Evolutionary conservation across 306 rosid genomes (phyloP).

Genomic region (Pachyrhizus erosus): DNA sequence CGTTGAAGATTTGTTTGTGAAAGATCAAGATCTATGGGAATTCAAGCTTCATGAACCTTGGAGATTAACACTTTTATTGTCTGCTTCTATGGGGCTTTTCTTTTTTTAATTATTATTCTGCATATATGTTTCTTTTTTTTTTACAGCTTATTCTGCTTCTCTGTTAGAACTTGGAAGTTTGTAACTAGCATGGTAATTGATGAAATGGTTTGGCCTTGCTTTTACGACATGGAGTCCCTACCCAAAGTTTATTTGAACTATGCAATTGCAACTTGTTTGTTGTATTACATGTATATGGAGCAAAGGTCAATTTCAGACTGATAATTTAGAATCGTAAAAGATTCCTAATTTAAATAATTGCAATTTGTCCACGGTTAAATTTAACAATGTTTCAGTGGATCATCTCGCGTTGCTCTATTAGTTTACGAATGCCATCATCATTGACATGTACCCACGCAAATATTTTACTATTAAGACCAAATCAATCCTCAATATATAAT

Average conservation of each 20-base stretch:
- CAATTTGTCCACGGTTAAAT: neutral
- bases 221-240: neutral
- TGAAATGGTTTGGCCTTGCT: neutral
- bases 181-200: neutral
- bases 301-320: slow-evolving; percentile 11
- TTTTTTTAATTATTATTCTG: too few species aligned
- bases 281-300: neutral
- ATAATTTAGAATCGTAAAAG: slow-evolving; percentile 2
- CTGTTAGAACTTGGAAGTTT: neutral
- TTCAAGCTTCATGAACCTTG: too few species aligned
- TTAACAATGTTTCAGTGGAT: neutral
- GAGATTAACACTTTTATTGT: neutral
- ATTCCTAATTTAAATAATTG: neutral
- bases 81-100: neutral
- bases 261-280: neutral
- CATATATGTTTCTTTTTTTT: too few species aligned
- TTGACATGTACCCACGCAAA: slow-evolving; percentile 34
- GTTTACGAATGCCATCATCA: slow-evolving; percentile 18
- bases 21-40: too few species aligned
- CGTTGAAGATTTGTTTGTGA: too few species aligned
- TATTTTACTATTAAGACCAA: slow-evolving; percentile 25
- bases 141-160: too few species aligned
- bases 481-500: neutral
- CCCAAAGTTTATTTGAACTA: neutral
- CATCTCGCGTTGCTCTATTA: neutral